Evolutionary conservation across 768 basidiomycete genomes (phyloP).

Genomic region (Collybiopsis luxurians): DNA sequence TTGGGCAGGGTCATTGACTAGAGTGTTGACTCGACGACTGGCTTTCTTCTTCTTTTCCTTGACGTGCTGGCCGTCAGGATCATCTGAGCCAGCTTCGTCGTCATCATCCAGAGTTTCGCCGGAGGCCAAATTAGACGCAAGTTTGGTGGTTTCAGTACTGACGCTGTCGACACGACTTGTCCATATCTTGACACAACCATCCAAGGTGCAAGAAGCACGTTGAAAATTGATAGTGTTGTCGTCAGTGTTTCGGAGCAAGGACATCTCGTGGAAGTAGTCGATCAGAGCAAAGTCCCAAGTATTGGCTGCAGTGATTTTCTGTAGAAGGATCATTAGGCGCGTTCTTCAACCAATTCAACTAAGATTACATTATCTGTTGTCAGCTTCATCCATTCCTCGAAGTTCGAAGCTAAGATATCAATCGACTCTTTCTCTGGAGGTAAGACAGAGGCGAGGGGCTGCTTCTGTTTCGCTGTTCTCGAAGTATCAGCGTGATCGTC

Average conservation of each 20-base stretch:
- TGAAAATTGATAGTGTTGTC: constrained; percentile 99
- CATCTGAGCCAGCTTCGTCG: constrained; percentile 61
- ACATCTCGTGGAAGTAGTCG: constrained; percentile 99
- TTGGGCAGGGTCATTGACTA: constrained; percentile 78
- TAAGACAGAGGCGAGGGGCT: constrained; percentile 50
- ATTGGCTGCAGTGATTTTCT: constrained; percentile 99
- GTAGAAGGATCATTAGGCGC: constrained; percentile 13
- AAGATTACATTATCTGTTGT: constrained; percentile 90
- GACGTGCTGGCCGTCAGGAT: constrained; percentile 63
- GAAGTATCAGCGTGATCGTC: constrained; percentile 39
- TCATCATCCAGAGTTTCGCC: constrained; percentile 52
- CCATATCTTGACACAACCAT: constrained; percentile 99
- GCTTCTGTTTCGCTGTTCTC: constrained; percentile 54
- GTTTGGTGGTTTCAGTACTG: constrained; percentile 93
- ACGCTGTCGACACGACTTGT: constrained; percentile 97
- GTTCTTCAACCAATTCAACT: constrained; percentile 8
- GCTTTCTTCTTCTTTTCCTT: constrained; percentile 63
- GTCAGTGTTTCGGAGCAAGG: constrained; percentile 84
- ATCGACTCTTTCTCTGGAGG: constrained; percentile 54
- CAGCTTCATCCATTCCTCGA: constrained; percentile 99
- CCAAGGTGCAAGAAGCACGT: constrained; percentile 94
- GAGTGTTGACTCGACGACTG: constrained; percentile 74
- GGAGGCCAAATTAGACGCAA: constrained; percentile 83
- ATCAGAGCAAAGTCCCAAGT: constrained; percentile 98
- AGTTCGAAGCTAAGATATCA: constrained; percentile 90